Percentiles rank a stretch among this genome's conserved stretches.
phyloP scores from a whole-genome alignment of 1,284 basidiomycete genomes.

The Wallemia ichthyophaga region DNA sequence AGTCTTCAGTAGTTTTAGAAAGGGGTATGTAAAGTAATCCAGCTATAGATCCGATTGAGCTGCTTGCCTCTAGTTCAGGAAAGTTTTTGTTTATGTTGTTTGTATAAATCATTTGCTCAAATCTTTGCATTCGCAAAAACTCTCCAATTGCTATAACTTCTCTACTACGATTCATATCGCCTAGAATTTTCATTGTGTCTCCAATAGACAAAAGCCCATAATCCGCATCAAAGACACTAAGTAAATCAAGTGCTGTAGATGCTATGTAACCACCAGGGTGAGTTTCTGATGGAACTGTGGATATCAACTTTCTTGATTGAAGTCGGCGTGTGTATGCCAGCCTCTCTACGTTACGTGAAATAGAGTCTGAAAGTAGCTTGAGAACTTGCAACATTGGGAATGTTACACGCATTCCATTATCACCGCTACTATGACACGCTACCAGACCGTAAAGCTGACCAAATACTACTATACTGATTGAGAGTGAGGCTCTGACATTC shows the following conservation, averaged over 20 bases:
- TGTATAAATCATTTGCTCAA: constrained; percentile 21
- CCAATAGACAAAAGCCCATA: constrained; percentile 58
- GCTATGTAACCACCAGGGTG: constrained; percentile 61
- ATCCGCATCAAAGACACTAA: constrained; percentile 56
- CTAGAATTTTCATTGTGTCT: constrained; percentile 57
- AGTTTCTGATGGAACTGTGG: constrained; percentile 36
- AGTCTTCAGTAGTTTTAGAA: constrained; percentile 10
- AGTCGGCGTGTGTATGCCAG: constrained; percentile 48
- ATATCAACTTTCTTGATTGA: constrained; percentile 51
- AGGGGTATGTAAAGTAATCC: constrained; percentile 1
- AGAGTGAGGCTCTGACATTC: constrained; percentile 54
- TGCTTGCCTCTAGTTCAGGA: neutral
- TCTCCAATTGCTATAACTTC: constrained; percentile 58
- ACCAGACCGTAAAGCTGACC: constrained; percentile 59
- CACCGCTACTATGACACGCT: constrained; percentile 51
- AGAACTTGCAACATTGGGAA: constrained; percentile 60
- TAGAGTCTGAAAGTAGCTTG: constrained; percentile 45
- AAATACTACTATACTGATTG: constrained; percentile 60
- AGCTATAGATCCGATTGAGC: neutral
- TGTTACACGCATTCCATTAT: constrained; percentile 46
- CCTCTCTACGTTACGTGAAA: constrained; percentile 55
- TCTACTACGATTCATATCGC: constrained; percentile 47
- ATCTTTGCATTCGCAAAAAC: constrained; percentile 49
- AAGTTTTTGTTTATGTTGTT: neutral
- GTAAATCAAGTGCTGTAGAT: constrained; percentile 53